Evolutionary conservation across 805 yeast species (phyloP).

Genomic region (Candida verbasci): DNA sequence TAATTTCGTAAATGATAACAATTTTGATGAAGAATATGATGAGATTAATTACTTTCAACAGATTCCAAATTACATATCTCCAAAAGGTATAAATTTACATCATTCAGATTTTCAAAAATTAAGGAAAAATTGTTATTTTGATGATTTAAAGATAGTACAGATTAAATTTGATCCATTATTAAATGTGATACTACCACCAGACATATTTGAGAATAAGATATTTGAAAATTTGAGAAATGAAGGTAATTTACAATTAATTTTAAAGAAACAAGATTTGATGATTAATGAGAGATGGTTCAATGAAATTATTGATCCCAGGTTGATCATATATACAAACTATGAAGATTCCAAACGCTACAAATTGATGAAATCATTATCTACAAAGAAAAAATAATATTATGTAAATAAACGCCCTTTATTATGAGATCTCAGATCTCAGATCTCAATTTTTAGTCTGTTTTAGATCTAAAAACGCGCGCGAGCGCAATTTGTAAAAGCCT

Average conservation of each 20-base stretch:
- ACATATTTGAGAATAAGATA: not conserved
- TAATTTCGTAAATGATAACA: constrained; percentile 21
- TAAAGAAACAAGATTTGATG: not conserved
- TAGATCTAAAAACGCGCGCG: too few relatives aligned
- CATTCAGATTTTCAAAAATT: not conserved
- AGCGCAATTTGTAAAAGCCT: too few relatives aligned
- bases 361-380: not conserved
- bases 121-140: constrained; percentile 13
- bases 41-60: constrained; percentile 6
- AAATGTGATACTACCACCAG: too few relatives aligned
- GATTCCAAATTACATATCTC: constrained; percentile 15
- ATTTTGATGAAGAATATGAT: constrained; percentile 13
- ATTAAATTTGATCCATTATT: constrained; percentile 1
- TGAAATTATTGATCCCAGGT: not conserved
- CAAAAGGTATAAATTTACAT: constrained; percentile 15
- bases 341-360: not conserved
- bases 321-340: not conserved
- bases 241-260: not conserved
- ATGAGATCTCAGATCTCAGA: too few relatives aligned
- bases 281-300: constrained; percentile 1
- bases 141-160: constrained; percentile 1
- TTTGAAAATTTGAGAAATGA: not conserved
- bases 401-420: too few relatives aligned
- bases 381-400: not conserved
- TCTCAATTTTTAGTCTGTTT: too few relatives aligned